Base-by-base conservation (phyloP, 257 asterid genomes). In the Primulina huaijiensis region DNA sequence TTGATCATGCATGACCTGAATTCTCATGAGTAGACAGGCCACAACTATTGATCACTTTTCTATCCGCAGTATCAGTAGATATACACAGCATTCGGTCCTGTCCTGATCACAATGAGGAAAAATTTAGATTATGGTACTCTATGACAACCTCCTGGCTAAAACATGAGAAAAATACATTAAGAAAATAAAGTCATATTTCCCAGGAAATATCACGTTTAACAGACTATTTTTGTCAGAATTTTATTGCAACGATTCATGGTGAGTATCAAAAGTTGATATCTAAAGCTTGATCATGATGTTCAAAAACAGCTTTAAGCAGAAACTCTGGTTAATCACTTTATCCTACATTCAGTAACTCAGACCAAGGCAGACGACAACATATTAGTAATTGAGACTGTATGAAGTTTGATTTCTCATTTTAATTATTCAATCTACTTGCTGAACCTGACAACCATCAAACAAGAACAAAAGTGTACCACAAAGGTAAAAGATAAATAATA, bases 21-120 rank as follows among this genome's bases (percentile, higher is more conserved):
- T 73, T 71, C 29, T 66, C 78, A 77, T 70, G 75, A 74, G 64
- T 68, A 33, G 82, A 74, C 79, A 71, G 81, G 72, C 72, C 83
- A 75, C 74, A 55, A 30, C 75, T 72, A 76, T 68, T 64, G 72
- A 57, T 68, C 52, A 77, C 77, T n/a, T 16, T 38, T 70, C 74
- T 64, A 62, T 71, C 77, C 31, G 71, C 73, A 37, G 79, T 37
- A 50, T 76, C 65, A 68, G 86, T 81, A 78, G 84, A 81, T 73
- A 62, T 58, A 80, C 78, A 75, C 43, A 94, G 87, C 87, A 89
- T 86, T 74, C 67, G 87, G 68, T 85, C 83, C 99, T 91, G 90
- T 82, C 92, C 88, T 84, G 84, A 77, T 84, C 80, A 85, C 72
- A 50, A 76, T 61, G 72, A 74, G 74, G 77, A 68, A 74, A 50